Evolutionary conservation across 805 yeast genomes (phyloP), one percentile per base, ranked within the genome.

Genomic region (Sugiyamaella chiloensis): DNA sequence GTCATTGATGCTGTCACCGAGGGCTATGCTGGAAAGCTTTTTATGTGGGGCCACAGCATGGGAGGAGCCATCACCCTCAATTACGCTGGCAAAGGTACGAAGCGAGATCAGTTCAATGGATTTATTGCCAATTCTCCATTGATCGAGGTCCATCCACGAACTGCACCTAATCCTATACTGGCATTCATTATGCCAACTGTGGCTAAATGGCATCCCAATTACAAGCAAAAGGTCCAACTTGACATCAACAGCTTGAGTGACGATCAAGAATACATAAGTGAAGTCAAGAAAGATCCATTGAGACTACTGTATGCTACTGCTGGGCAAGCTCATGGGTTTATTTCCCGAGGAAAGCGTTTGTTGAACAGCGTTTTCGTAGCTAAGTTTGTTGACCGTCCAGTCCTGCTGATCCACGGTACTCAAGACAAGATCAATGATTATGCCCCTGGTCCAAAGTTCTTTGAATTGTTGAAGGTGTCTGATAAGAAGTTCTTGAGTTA

Each of bases 21-120:
- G 24, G 52, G 46, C 42, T 53, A 53, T 42, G 29, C 39, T 3
- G 65, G 61, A 19, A 59, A 61, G 40, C 48, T 63, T 8, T 51
- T 60, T 40, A 40, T 67, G 52, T 61, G 60, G 60, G 71, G 71
- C 16, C 68, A 66, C 52, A 63, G 68, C 5, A 66, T 66, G 68
- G 73, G 73, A 12, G 73, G 71, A 14, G 70, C 63, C 2, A 65
- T 65, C 34, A 50, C 55, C 12, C 59, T 69, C 40, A 68, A 60
- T 45, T 69, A 69, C 48, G 64, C 61, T 45, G 60, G 63, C 26
- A 58, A 61, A 31, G 73, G 73, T 2, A 50, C 50, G 27, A 47
- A 61, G 47, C 53, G 63, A 14, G 66, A 62, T 34, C 44, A 52
- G 21, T 52, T 69, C 43, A 58, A 57, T 17, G 68, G 67, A 6